A percentile compares a stretch with the other conserved stretches of the same genome.
Conservation (phyloP, 352 stramenopile species). For the Pythium scleroteichum region DNA sequence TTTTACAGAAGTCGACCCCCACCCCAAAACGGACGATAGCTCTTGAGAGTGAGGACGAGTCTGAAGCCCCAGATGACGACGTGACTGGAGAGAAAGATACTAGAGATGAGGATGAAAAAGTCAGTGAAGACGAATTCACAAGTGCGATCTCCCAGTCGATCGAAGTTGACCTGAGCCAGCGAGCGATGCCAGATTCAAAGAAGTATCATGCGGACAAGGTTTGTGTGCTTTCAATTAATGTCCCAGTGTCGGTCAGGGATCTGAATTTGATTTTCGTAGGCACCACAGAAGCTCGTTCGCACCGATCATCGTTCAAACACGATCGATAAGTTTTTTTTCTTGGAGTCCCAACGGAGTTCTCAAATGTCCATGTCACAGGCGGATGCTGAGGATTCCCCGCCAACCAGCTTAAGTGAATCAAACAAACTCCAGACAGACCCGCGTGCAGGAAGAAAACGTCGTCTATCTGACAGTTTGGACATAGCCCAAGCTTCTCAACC, state of each 20-base stretch:
- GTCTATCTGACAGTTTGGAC: conserved; percentile 19
- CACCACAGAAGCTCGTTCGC: conserved; percentile 77
- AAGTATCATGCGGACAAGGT: conserved; percentile 74
- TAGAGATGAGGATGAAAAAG: conserved; percentile 11
- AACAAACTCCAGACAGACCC: neutral
- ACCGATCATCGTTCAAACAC: conserved; percentile 84
- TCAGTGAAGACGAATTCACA: conserved; percentile 16
- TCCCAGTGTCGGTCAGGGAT: no score
- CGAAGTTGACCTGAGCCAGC: conserved; percentile 64
- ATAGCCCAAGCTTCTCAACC: neutral
- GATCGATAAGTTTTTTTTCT: conserved; percentile 87
- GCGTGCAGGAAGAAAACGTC: conserved; percentile 20
- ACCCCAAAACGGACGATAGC: conserved; percentile 22
- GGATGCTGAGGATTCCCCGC: conserved; percentile 23
- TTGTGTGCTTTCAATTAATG: conserved; percentile 14
- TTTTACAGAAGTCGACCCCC: conserved; percentile 11
- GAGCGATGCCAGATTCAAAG: conserved; percentile 49
- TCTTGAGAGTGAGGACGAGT: conserved; percentile 38
- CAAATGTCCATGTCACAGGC: conserved; percentile 38
- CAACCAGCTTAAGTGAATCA: no score
- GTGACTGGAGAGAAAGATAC: neutral
- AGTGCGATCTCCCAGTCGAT: conserved; percentile 39
- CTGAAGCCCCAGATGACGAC: conserved; percentile 18
- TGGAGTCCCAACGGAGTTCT: conserved; percentile 69
- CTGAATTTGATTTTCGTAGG: no score